A percentile compares a stretch with the other conserved stretches of the same genome.
Evolutionary conservation across 176 grass and related monocot genomes (phyloP).

Genomic region (Aegilops longissima): DNA sequence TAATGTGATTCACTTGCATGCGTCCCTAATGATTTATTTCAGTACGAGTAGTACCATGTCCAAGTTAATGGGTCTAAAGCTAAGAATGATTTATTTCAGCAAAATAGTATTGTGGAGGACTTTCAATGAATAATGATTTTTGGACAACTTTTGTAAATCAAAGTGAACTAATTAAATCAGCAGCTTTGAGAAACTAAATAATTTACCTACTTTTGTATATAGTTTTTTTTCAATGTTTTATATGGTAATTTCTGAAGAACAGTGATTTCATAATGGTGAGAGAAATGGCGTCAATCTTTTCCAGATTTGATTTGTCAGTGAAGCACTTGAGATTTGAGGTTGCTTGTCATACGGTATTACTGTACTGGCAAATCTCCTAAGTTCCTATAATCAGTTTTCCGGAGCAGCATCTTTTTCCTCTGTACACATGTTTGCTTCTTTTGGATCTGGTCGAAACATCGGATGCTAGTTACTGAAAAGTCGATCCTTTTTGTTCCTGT

Average conservation of each 20-base stretch:
- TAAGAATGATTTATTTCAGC: neutral
- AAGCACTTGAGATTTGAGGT: neutral
- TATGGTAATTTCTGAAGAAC: constrained; percentile 5
- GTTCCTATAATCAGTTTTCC: neutral
- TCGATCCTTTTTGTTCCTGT: neutral
- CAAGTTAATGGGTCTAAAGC: neutral
- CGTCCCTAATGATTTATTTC: neutral
- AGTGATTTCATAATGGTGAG: neutral
- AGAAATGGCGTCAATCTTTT: neutral
- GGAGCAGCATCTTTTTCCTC: neutral
- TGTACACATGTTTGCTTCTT: neutral
- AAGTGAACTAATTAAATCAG: neutral
- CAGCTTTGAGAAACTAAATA: neutral
- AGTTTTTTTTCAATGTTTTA: neutral
- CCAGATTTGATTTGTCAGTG: constrained; percentile 8
- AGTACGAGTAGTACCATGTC: neutral
- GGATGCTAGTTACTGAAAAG: neutral
- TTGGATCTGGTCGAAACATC: neutral
- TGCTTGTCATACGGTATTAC: neutral
- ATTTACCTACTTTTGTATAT: neutral
- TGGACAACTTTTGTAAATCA: neutral
- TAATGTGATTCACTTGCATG: constrained; percentile 12
- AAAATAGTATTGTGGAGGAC: neutral
- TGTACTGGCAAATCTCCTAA: constrained; percentile 1
- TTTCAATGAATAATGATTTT: neutral